These are phyloP conservation scores for Leptographium galeiforme DNA, from an alignment of 2,329 filamentous ascomycete species.

Conservation along the genomic window DNA sequence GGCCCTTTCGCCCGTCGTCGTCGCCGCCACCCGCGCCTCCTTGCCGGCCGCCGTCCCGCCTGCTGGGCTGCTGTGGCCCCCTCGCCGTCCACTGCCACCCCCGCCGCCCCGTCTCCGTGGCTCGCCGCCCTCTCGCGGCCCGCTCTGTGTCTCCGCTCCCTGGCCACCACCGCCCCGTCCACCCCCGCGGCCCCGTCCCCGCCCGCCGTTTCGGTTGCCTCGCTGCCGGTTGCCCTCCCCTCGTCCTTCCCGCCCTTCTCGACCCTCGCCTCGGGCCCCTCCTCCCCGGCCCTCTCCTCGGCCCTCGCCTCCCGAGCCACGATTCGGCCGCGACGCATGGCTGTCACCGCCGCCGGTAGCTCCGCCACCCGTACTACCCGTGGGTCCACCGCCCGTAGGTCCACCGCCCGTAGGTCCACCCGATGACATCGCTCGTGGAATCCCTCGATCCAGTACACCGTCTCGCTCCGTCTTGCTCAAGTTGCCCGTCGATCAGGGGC, in stretches of 20 bases:
- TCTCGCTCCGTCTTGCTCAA: no score
- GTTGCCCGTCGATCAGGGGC: no score
- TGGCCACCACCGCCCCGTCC: conserved; percentile 23
- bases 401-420: no score
- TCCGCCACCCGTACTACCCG: no score
- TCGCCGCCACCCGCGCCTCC: background rate
- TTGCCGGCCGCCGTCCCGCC: background rate
- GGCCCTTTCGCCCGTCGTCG: conserved; percentile 3
- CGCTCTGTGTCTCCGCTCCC: conserved; percentile 7
- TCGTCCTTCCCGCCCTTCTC: conserved; percentile 11
- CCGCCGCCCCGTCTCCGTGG: conserved; percentile 4
- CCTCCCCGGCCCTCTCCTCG: background rate
- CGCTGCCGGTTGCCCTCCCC: conserved; percentile 16
- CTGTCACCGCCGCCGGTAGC: no score
- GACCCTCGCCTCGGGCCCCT: background rate
- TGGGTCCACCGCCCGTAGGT: no score
- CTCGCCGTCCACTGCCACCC: background rate
- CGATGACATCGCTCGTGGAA: no score
- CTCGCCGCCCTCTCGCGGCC: conserved; percentile 3
- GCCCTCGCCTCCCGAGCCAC: no score
- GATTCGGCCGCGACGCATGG: no score
- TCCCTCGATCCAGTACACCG: no score
- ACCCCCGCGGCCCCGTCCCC: conserved; percentile 16
- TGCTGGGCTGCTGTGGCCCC: conserved; percentile 5
- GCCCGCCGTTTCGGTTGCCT: conserved; percentile 26